A percentile compares a stretch with the other conserved stretches of the same genome.
These are phyloP conservation scores for Chlamydomonas incerta DNA, from an alignment of 139 green algal genomes.

Conservation along the genomic window DNA sequence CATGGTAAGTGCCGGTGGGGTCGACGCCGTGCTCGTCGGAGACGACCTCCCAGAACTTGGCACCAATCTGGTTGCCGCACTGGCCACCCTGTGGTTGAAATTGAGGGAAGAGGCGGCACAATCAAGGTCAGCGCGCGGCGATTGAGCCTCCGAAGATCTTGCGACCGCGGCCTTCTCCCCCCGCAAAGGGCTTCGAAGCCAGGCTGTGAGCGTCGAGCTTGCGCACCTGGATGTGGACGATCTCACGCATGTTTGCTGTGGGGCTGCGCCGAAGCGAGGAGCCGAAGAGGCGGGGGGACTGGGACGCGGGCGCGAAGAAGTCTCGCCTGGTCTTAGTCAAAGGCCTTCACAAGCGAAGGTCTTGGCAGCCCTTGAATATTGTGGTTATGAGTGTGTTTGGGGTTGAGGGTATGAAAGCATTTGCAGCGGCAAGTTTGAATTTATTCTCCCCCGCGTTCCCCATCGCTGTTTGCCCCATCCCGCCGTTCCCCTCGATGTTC, in stretches of 20 bases:
- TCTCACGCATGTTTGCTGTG: conserved; percentile 77
- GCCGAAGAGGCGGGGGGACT: neutral
- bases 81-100: conserved; percentile 83
- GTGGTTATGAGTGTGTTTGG: no score
- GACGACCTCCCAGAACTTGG: conserved; percentile 63
- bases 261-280: neutral
- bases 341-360: no score
- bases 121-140: no score
- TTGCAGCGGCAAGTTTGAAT: no score
- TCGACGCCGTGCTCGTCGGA: conserved; percentile 83
- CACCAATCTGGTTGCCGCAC: conserved; percentile 97
- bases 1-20: conserved; percentile 93
- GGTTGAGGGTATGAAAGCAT: no score
- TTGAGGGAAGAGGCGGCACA: neutral
- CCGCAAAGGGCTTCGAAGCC: no score
- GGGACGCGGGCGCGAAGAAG: neutral
- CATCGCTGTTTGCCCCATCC: no score
- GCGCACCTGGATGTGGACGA: conserved; percentile 87
- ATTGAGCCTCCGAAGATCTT: neutral
- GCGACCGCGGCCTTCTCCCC: neutral
- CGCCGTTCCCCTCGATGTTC: no score
- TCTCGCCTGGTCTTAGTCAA: neutral
- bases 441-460: no score
- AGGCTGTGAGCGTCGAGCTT: no score
- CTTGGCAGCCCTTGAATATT: no score